Percentiles rank a stretch among this genome's conserved stretches.
Evolutionary conservation across 2,329 filamentous ascomycete species (phyloP).

Genomic region (Alternaria brassicicola): DNA sequence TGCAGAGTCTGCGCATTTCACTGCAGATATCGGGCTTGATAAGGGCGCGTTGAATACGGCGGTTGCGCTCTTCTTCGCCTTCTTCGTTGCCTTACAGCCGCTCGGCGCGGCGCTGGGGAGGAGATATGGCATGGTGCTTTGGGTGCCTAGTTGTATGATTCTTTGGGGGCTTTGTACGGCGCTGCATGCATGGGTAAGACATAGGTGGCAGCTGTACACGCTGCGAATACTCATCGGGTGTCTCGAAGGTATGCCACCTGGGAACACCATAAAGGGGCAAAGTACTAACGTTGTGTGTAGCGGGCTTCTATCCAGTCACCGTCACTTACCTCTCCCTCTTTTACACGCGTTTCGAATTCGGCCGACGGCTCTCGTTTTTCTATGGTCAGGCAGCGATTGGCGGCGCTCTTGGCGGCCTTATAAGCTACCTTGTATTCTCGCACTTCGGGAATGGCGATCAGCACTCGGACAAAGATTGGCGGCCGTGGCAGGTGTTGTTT

Average conservation of each 20-base stretch:
- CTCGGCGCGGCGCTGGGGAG: conserved; percentile 63
- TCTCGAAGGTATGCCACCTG: conserved; percentile 50
- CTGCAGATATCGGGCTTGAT: conserved; percentile 59
- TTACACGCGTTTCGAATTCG: conserved; percentile 65
- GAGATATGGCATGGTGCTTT: conserved; percentile 61
- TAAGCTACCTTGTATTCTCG: conserved; percentile 59
- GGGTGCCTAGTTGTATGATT: conserved; percentile 64
- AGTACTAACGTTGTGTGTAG: conserved; percentile 39
- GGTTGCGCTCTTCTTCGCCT: conserved; percentile 63
- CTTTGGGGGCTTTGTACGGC: conserved; percentile 59
- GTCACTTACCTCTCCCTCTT: conserved; percentile 65
- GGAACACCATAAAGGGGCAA: not conserved
- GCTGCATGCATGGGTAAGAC: conserved; percentile 54
- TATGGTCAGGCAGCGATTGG: conserved; percentile 64
- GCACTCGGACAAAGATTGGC: conserved; percentile 43
- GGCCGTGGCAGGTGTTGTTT: conserved; percentile 59
- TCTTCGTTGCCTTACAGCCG: conserved; percentile 65
- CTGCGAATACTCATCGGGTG: conserved; percentile 55
- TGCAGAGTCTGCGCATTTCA: conserved; percentile 65
- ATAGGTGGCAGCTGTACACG: conserved; percentile 55
- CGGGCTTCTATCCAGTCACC: conserved; percentile 65
- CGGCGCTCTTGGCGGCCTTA: conserved; percentile 61
- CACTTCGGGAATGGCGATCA: conserved; percentile 41
- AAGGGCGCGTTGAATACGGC: conserved; percentile 62
- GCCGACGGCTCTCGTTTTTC: conserved; percentile 60